Evolutionary conservation across 495 filamentous ascomycete species (phyloP).

Genomic region (Trichoderma orchidacearum): DNA sequence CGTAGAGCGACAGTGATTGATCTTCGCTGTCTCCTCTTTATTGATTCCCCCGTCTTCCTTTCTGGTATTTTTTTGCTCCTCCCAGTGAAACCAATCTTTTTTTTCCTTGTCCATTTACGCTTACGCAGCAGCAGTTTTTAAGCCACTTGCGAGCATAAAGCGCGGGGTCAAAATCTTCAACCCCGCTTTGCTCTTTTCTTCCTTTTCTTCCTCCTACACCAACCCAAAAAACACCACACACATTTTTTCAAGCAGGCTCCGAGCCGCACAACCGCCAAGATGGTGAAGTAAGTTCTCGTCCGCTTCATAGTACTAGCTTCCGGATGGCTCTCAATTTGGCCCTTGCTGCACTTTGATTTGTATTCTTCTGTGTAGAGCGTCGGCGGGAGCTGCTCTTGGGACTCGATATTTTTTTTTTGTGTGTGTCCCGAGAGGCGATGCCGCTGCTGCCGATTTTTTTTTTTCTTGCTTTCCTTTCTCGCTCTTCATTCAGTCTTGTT

Average conservation of each 20-base stretch:
- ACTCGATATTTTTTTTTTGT: not conserved
- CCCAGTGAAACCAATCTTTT: not conserved
- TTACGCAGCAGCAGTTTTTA: not conserved
- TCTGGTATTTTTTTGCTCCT: too few relatives aligned
- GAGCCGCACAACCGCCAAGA: slow-evolving; percentile 64
- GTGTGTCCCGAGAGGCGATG: not conserved
- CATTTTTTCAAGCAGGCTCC: slow-evolving; percentile 5
- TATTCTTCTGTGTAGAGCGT: not conserved
- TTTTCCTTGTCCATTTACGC: not conserved
- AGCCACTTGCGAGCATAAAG: not conserved
- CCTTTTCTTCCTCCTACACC: slow-evolving; percentile 3
- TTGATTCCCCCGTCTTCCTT: too few relatives aligned
- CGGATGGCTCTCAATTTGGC: not conserved
- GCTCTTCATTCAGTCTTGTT: not conserved
- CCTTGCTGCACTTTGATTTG: not conserved
- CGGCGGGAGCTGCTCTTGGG: not conserved
- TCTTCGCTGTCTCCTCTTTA: too few relatives aligned
- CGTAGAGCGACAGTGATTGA: too few relatives aligned
- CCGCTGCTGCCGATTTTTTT: not conserved
- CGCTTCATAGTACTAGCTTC: too few relatives aligned
- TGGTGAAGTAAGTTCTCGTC: slow-evolving; percentile 87
- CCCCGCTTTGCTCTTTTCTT: slow-evolving; percentile 3
- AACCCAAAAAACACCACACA: slow-evolving; percentile 5
- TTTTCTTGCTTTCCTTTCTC: too few relatives aligned
- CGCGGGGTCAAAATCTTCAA: slow-evolving; percentile 4